Evolutionary conservation across 257 asterid species (phyloP).

Genomic region (Nicotiana paniculata): DNA sequence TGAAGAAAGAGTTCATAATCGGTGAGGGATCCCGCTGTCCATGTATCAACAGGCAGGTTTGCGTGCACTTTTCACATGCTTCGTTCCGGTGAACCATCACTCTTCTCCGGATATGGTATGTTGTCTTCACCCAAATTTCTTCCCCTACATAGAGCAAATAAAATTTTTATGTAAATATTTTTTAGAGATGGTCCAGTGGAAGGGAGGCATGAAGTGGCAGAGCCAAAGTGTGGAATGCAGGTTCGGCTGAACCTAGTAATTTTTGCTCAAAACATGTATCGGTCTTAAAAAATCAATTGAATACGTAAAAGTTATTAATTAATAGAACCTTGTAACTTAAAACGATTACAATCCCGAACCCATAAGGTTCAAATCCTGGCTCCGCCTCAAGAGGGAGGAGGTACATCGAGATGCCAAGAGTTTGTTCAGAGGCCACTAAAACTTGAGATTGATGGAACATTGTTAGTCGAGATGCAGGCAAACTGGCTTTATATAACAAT

Average conservation of each 20-base stretch:
- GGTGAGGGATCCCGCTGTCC: background rate
- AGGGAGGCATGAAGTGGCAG: background rate
- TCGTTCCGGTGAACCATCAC: background rate
- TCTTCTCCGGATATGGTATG: background rate
- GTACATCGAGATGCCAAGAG: background rate
- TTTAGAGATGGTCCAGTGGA: background rate
- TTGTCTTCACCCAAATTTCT: background rate
- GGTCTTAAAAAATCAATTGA: too few species aligned
- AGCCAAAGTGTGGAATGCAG: too few species aligned
- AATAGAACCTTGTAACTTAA: too few species aligned
- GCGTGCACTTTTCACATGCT: conserved; percentile 18
- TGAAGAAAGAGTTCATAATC: conserved; percentile 23
- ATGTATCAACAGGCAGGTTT: conserved; percentile 19
- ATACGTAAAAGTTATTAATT: too few species aligned
- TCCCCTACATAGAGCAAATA: background rate
- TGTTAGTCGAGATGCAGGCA: too few species aligned
- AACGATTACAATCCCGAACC: too few species aligned
- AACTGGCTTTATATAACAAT: too few species aligned
- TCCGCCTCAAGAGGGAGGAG: background rate
- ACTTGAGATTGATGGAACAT: background rate
- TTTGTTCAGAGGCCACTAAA: conserved; percentile 6
- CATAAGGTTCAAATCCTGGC: too few species aligned
- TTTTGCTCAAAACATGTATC: too few species aligned
- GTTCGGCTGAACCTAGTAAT: too few species aligned
- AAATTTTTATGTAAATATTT: background rate